Base-by-base conservation (phyloP, 768 basidiomycete species). In the Clitopilus passeckerianus region DNA sequence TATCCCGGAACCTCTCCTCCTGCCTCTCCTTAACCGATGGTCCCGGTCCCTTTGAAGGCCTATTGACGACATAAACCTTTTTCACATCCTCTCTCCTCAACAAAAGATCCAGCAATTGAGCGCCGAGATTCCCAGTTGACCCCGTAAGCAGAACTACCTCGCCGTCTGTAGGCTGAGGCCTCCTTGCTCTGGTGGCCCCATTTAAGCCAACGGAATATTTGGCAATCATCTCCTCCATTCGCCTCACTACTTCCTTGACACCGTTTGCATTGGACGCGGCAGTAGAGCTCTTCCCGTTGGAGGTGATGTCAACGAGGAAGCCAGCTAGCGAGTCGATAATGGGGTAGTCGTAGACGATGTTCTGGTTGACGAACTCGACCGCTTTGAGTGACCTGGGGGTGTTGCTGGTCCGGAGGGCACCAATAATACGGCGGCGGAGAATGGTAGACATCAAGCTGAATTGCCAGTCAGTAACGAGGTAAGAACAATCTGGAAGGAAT, bases 161-260 rank as follows among this genome's bases (percentile, higher is more conserved):
- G 2, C 52, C 53, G 15, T 34, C 33, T 24, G 9, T 16, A 22
- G 30, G 54, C 20, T 34, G 15, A 8, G 23, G 34, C 30, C 57
- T 18, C 15, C 8, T 35, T 8, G 43, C 30, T n/a, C 53, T n/a
- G 5, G 41, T 9, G n/a, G 46, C 22, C 12, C 5, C 24, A 14
- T 64, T 60, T 1, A 68, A 46, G 18, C 61, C 64, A 35, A 54
- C 43, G 6, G 59, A 60, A 62, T 82, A 77, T 63, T 77, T 79
- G 10, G 69, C 71, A 37, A 81, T 73, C 69, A 81, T 73, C 0
- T 62, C 69, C 30, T 72, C 67, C 62, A 80, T 78, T 10, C 20
- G 2, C 46, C 20, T 50, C 15, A 50, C 46, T 3, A 58, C 62
- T 1, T 24, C 30, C 41, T 61, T 35, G 18, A 20, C 35, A 23